Percentiles rank a stretch among this genome's conserved stretches.
Conservation (phyloP, 805 yeast genomes). For the Millerago galiae region DNA sequence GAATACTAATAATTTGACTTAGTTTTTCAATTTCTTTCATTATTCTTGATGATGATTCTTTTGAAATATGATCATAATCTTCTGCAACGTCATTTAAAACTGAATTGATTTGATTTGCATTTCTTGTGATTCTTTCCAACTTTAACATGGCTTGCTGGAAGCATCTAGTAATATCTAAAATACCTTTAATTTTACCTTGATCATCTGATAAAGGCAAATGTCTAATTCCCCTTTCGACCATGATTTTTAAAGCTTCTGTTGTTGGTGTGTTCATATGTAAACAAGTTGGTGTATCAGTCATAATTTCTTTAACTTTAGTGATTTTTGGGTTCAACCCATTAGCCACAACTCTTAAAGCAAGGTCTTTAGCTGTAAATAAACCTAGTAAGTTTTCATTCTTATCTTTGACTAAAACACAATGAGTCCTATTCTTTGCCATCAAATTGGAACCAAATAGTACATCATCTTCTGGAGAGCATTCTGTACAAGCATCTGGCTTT, state of each 20-base stretch:
- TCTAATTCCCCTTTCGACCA: constrained; percentile 36
- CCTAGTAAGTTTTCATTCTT: constrained; percentile 28
- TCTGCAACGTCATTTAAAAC: constrained; percentile 26
- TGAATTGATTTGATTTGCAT: constrained; percentile 28
- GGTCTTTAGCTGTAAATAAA: constrained; percentile 38
- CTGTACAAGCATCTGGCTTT: constrained; percentile 31
- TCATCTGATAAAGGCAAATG: constrained; percentile 37
- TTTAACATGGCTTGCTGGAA: constrained; percentile 40
- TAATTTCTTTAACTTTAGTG: constrained; percentile 29
- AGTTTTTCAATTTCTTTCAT: constrained; percentile 31
- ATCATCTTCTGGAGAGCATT: constrained; percentile 28
- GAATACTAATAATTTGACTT: constrained; percentile 36
- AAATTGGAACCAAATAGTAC: constrained; percentile 28
- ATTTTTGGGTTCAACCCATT: constrained; percentile 22
- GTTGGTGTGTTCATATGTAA: constrained; percentile 32
- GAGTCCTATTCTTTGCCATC: constrained; percentile 34
- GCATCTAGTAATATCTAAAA: constrained; percentile 40
- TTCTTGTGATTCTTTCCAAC: constrained; percentile 33
- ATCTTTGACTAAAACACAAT: constrained; percentile 33
- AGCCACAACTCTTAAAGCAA: constrained; percentile 38
- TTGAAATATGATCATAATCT: constrained; percentile 22
- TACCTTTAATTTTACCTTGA: constrained; percentile 32
- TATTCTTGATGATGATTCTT: constrained; percentile 19
- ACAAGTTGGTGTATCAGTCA: constrained; percentile 34
- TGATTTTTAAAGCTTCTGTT: constrained; percentile 34